Evolutionary conservation across 2,329 filamentous ascomycete species (phyloP).

Genomic region (Alternaria tenuissima): DNA sequence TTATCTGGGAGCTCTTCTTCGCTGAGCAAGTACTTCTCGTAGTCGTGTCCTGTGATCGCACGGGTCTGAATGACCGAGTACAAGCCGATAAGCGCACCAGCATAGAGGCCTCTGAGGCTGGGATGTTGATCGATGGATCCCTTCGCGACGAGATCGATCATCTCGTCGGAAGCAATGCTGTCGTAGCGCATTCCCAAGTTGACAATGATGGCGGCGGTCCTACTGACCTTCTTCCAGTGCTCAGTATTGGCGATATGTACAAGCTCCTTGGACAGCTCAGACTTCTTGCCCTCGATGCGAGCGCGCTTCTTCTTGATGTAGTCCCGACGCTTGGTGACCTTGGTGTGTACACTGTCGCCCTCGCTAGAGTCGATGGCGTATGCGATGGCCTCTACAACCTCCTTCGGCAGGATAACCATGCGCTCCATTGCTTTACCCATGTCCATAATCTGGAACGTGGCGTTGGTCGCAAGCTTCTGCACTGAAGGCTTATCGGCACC

Average conservation of each 20-base stretch:
- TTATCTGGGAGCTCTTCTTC: conserved; percentile 81
- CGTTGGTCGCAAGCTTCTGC: conserved; percentile 83
- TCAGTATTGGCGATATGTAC: conserved; percentile 78
- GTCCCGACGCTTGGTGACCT: conserved; percentile 72
- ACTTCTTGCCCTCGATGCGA: conserved; percentile 84
- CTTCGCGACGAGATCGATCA: conserved; percentile 81
- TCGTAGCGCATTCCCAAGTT: conserved; percentile 94
- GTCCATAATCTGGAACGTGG: conserved; percentile 86
- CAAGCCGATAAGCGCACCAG: conserved; percentile 75
- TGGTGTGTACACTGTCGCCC: conserved; percentile 65
- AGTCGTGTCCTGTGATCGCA: conserved; percentile 84
- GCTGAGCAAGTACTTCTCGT: conserved; percentile 84
- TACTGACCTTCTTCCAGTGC: conserved; percentile 95
- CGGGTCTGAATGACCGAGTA: conserved; percentile 90
- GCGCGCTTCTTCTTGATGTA: conserved; percentile 78
- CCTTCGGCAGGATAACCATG: conserved; percentile 81
- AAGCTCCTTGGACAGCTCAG: conserved; percentile 79
- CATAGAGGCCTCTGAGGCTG: conserved; percentile 80
- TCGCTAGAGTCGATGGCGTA: conserved; percentile 46
- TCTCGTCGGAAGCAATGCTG: conserved; percentile 78
- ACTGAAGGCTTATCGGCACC: conserved; percentile 94
- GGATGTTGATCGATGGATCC: conserved; percentile 93
- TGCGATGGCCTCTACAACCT: conserved; percentile 71
- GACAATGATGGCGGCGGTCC: conserved; percentile 88
- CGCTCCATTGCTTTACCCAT: conserved; percentile 89